A percentile compares a stretch with the other conserved stretches of the same genome.
Evolutionary conservation across 1,284 basidiomycete species (phyloP).

Genomic region (Ceratobasidium sp.): DNA sequence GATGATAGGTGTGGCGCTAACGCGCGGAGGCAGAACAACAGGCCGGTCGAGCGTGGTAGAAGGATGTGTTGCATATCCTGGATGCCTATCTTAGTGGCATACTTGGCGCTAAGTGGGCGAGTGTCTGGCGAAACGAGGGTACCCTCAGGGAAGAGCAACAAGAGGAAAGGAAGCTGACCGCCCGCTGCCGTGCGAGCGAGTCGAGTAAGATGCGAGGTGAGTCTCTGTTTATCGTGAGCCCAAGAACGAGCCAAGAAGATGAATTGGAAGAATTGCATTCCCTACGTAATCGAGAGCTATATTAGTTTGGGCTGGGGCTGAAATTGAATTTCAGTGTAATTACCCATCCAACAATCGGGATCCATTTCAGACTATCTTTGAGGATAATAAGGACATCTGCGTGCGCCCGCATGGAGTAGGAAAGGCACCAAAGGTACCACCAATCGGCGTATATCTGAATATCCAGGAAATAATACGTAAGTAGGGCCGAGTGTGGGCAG

Average conservation of each 20-base stretch:
- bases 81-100: conserved; percentile 79
- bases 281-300: conserved; percentile 53
- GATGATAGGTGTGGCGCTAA: conserved; percentile 76
- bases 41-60: conserved; percentile 87
- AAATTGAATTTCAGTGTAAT: conserved; percentile 47
- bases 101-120: conserved; percentile 79
- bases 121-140: conserved; percentile 86
- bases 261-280: conserved; percentile 91
- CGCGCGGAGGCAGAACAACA: conserved; percentile 83
- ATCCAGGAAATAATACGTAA: neutral
- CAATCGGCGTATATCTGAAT: conserved; percentile 85
- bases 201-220: conserved; percentile 64
- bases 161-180: conserved; percentile 72
- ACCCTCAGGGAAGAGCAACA: conserved; percentile 91
- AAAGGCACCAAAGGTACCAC: conserved; percentile 90
- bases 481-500: conserved; percentile 18
- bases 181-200: conserved; percentile 65
- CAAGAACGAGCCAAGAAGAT: conserved; percentile 87
- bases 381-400: conserved; percentile 83
- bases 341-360: conserved; percentile 88
- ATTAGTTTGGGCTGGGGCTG: neutral
- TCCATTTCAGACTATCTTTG: conserved; percentile 85
- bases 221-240: conserved; percentile 74
- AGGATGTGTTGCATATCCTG: conserved; percentile 80
- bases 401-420: conserved; percentile 75